Conservation (phyloP, 2,329 filamentous ascomycete species). For the Dryadomyces quercus-mongolicae region DNA sequence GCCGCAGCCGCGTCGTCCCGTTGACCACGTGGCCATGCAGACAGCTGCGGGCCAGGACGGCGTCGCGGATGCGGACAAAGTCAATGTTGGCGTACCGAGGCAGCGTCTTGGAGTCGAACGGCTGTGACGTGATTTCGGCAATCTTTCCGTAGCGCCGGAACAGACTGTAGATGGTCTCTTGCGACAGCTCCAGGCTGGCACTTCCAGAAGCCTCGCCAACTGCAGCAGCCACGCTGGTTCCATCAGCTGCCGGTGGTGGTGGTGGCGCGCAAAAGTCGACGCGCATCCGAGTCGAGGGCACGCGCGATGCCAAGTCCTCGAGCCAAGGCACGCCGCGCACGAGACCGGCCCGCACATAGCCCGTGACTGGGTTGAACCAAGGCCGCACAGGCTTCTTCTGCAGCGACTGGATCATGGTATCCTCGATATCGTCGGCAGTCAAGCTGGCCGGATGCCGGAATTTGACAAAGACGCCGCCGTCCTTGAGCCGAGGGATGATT, state of each 20-base stretch:
- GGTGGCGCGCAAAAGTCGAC: slow-evolving; percentile 73
- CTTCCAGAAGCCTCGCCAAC: slow-evolving; percentile 31
- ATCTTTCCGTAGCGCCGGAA: slow-evolving; percentile 89
- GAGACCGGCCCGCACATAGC: slow-evolving; percentile 51
- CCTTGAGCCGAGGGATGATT: slow-evolving; percentile 73
- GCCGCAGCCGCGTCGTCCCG: slow-evolving; percentile 51
- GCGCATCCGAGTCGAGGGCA: slow-evolving; percentile 63
- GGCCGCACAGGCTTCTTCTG: slow-evolving; percentile 62
- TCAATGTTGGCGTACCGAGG: slow-evolving; percentile 73
- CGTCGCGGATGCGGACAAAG: slow-evolving; percentile 60
- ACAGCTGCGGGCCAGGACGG: slow-evolving; percentile 84
- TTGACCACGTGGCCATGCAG: slow-evolving; percentile 71
- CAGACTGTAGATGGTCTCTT: slow-evolving; percentile 75
- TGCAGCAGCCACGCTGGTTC: not conserved
- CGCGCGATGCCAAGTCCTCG: slow-evolving; percentile 69
- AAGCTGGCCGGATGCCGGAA: slow-evolving; percentile 42
- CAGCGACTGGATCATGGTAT: slow-evolving; percentile 49
- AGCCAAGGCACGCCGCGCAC: slow-evolving; percentile 86
- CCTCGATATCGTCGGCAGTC: slow-evolving; percentile 29
- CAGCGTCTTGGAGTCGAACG: slow-evolving; percentile 72
- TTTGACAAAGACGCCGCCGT: slow-evolving; percentile 90
- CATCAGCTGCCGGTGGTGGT: slow-evolving; percentile 22
- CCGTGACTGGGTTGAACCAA: slow-evolving; percentile 77
- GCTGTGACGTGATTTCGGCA: slow-evolving; percentile 69
- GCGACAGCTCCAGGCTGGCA: slow-evolving; percentile 64